Evolutionary conservation across 768 basidiomycete genomes (phyloP).

Genomic region (Porpolomopsis calyptriformis): DNA sequence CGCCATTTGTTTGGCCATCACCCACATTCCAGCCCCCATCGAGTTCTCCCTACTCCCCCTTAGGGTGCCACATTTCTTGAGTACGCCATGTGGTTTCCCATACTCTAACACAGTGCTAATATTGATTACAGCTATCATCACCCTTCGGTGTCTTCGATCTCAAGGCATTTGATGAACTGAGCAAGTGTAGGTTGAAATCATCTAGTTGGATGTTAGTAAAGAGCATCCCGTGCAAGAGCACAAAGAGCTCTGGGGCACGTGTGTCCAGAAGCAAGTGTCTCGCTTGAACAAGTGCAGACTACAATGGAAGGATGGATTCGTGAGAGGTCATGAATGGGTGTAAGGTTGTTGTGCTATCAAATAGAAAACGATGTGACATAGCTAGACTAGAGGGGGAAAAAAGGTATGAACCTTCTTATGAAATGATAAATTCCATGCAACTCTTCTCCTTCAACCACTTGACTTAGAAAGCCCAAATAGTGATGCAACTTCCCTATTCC

Average conservation of each 20-base stretch:
- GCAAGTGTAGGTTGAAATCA: constrained; percentile 76
- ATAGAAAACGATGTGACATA: constrained; percentile 2
- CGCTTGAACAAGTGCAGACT: constrained; percentile 65
- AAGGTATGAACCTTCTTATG: constrained; percentile 66
- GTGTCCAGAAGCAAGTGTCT: constrained; percentile 71
- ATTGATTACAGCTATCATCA: constrained; percentile 91
- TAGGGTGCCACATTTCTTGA: constrained; percentile 52
- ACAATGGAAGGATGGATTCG: constrained; percentile 83
- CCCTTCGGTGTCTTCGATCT: constrained; percentile 70
- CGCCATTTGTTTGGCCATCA: constrained; percentile 36
- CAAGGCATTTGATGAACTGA: constrained; percentile 77
- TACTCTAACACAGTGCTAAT: constrained; percentile 80
- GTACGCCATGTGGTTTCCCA: constrained; percentile 59
- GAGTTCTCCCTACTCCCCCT: constrained; percentile 29
- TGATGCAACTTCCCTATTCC: constrained; percentile 94
- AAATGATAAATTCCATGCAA: constrained; percentile 86
- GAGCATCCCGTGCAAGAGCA: constrained; percentile 91
- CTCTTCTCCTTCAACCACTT: constrained; percentile 76
- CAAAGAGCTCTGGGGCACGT: constrained; percentile 65
- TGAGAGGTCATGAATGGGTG: constrained; percentile 83
- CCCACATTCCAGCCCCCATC: constrained; percentile 26
- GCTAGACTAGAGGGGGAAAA: constrained; percentile 6
- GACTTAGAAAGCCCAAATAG: constrained; percentile 78
- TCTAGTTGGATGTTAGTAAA: constrained; percentile 94
- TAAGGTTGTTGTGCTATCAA: constrained; percentile 71